Conservation (phyloP, 2,329 filamentous ascomycete genomes). For the Fusarium miscanthi region DNA sequence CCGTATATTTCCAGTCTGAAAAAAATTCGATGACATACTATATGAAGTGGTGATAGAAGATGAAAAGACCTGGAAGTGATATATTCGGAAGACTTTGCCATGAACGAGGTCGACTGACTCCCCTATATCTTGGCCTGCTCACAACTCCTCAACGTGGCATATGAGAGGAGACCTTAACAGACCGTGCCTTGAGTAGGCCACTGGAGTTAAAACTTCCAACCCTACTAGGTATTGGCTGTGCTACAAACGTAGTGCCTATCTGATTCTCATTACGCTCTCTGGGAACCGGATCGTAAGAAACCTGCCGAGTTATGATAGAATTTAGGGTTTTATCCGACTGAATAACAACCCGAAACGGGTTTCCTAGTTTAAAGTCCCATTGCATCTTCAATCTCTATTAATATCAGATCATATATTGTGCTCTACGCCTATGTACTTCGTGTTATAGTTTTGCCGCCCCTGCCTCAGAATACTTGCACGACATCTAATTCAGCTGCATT, state of each 20-base stretch:
- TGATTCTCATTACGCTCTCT: neutral
- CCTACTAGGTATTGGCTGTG: rapidly evolving
- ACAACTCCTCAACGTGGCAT: too few species aligned
- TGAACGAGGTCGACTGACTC: neutral
- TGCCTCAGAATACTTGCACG: too few species aligned
- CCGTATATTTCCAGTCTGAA: neutral
- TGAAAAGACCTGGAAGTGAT: too few species aligned
- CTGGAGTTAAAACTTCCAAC: neutral
- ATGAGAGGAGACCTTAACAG: neutral
- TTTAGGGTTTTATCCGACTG: neutral
- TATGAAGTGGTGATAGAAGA: rapidly evolving
- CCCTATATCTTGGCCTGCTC: rapidly evolving
- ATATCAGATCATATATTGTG: rapidly evolving
- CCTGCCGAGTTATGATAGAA: neutral
- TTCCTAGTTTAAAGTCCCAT: neutral
- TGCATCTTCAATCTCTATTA: rapidly evolving
- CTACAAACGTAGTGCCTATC: too few species aligned
- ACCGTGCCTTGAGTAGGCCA: neutral
- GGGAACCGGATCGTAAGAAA: rapidly evolving
- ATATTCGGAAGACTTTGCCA: too few species aligned
- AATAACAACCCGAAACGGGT: rapidly evolving
- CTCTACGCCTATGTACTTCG: too few species aligned
- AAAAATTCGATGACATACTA: rapidly evolving
- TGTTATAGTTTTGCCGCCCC: too few species aligned
- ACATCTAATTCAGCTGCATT: too few species aligned